Evolutionary conservation across 768 basidiomycete genomes (phyloP), one percentile per base, ranked within the genome.

Genomic region (Asterophora lycoperdoides): DNA sequence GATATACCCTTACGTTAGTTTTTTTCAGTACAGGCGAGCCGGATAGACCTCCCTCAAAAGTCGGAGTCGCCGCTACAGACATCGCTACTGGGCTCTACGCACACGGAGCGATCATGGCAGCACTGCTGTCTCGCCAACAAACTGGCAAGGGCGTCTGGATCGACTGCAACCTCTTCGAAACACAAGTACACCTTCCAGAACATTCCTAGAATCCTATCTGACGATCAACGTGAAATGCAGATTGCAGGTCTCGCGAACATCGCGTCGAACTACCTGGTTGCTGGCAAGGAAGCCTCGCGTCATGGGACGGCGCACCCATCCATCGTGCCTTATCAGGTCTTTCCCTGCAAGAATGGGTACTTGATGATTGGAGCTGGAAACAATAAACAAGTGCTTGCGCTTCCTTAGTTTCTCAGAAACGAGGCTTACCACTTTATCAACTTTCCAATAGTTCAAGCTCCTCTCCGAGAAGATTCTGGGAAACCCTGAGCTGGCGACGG

Each of bases 361-460:
- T 66, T 96, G 51, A 95, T 96, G 94, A 84, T 96, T 55, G 93
- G 92, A 38, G 92, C 89, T 7, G 93, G 90, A 4, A 95, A 93
- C 64, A 81, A 95, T 61, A 85, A 80, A 56, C 90, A 91, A 77
- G 89, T 86, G 56, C 8, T 13, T 32, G 41, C 53, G 43, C 11
- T 8, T 28, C 15, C 37, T 44, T 46, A 23, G 20, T 17, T 20
- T 10, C 8, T 18, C 29, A 8, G 28, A 30, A 39, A n/a, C 51
- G 15, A 15, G 20, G 14, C 20, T 48, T 30, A 37, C 32, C 44
- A 35, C 1, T 18, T 49, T 19, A 3, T 6, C 45, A 20, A 19
- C 15, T 19, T 11, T 15, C 19, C 30, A 23, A 13, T 41, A 97
- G 83, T 97, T 94, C 70, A 75, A 64, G 45, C 72, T 80, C 20